These are phyloP conservation scores for Heterobasidion occidentale DNA, from an alignment of 1,284 basidiomycete genomes.

Conservation along the genomic window DNA sequence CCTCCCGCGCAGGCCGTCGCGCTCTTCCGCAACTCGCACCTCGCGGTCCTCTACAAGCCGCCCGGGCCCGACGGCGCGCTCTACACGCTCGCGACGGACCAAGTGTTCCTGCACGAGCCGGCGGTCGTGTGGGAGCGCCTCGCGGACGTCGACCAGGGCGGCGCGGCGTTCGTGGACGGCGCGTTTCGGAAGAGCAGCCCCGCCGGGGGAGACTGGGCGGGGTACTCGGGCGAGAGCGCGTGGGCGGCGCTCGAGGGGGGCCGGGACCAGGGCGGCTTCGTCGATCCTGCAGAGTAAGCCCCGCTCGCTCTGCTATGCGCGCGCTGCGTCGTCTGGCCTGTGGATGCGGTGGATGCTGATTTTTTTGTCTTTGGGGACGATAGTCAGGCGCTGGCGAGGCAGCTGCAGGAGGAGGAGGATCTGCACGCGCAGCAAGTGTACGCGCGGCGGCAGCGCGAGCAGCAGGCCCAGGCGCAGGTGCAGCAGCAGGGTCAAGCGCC, in stretches of 20 bases:
- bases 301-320: background rate
- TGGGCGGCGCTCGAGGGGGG: background rate
- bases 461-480: conserved; percentile 17
- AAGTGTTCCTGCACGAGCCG: conserved; percentile 69
- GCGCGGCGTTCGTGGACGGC: conserved; percentile 69
- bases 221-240: conserved; percentile 22
- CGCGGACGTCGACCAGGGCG: conserved; percentile 78
- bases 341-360: background rate
- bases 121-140: conserved; percentile 84
- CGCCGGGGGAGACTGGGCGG: conserved; percentile 74
- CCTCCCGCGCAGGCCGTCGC: conserved; percentile 41
- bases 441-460: conserved; percentile 28
- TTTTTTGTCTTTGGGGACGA: background rate
- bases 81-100: conserved; percentile 79
- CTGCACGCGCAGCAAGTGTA: conserved; percentile 34
- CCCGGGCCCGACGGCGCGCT: conserved; percentile 33
- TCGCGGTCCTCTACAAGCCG: conserved; percentile 78
- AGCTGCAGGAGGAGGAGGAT: conserved; percentile 72
- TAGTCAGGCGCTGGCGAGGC: conserved; percentile 58
- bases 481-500: background rate
- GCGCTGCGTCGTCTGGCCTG: no score
- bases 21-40: conserved; percentile 85
- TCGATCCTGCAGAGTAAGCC: conserved; percentile 42
- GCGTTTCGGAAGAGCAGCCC: conserved; percentile 57
- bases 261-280: background rate